Evolutionary conservation across 352 stramenopile genomes (phyloP).

Genomic region (Globisporangium yorkense): DNA sequence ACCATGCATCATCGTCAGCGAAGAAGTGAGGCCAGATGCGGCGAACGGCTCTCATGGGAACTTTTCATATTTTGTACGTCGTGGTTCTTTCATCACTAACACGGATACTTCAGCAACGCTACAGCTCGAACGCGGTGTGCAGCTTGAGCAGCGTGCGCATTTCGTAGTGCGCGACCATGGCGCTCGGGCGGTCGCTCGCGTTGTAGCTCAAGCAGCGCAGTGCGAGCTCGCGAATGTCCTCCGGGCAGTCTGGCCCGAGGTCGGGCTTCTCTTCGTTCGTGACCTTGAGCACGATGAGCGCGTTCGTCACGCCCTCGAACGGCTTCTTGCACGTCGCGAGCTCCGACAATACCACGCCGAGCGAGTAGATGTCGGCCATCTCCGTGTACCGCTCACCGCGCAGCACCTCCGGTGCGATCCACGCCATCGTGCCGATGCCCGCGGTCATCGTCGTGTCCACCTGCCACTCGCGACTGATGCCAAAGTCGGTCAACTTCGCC

Average conservation of each 20-base stretch:
- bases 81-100: too few species aligned
- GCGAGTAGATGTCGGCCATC: slow-evolving; percentile 85
- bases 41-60: background rate
- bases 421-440: slow-evolving; percentile 81
- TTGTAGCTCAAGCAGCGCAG: slow-evolving; percentile 63
- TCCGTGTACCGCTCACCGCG: slow-evolving; percentile 81
- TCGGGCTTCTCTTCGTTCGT: slow-evolving; percentile 63
- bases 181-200: slow-evolving; percentile 51
- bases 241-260: slow-evolving; percentile 46
- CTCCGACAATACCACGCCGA: slow-evolving; percentile 76
- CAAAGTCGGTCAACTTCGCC: slow-evolving; percentile 81
- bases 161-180: slow-evolving; percentile 72
- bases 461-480: slow-evolving; percentile 70
- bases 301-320: slow-evolving; percentile 66
- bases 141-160: slow-evolving; percentile 66
- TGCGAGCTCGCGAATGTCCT: slow-evolving; percentile 59
- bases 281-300: slow-evolving; percentile 69
- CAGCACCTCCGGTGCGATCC: slow-evolving; percentile 78
- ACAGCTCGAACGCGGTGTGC: slow-evolving; percentile 51
- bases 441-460: slow-evolving; percentile 78
- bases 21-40: background rate
- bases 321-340: slow-evolving; percentile 57
- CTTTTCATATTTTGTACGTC: background rate
- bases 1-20: background rate
- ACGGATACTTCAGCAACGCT: background rate